phyloP scores from a whole-genome alignment of 371 early-diverging fungal genomes.

The Mortierella sp. region DNA sequence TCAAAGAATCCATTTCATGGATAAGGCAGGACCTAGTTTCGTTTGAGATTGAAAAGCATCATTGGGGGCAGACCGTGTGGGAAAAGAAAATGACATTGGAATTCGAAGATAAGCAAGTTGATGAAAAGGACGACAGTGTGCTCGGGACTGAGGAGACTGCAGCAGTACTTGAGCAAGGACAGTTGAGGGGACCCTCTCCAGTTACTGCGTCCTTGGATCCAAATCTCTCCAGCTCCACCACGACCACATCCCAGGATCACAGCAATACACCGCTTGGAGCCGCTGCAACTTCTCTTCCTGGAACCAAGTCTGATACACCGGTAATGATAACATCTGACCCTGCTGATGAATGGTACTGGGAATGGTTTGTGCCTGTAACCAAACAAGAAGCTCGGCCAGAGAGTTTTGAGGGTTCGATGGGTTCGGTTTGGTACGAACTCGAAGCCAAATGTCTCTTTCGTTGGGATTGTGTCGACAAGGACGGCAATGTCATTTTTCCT shows the following conservation, averaged over 20 bases:
- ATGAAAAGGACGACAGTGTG: slow-evolving; percentile 12
- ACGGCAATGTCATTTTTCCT: slow-evolving; percentile 7
- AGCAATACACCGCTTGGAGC: not conserved
- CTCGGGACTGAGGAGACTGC: not conserved
- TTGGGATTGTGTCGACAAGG: slow-evolving; percentile 38
- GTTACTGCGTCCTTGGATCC: slow-evolving; percentile 4
- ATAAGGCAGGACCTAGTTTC: slow-evolving; percentile 41
- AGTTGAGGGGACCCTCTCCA: slow-evolving; percentile 11
- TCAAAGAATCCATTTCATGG: slow-evolving; percentile 51
- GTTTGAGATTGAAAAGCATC: slow-evolving; percentile 39
- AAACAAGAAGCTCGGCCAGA: slow-evolving; percentile 41
- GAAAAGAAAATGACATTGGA: slow-evolving; percentile 33
- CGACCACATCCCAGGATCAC: not conserved
- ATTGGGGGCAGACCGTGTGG: slow-evolving; percentile 48
- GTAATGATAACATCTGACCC: not conserved
- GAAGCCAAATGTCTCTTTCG: slow-evolving; percentile 52
- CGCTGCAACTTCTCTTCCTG: not conserved
- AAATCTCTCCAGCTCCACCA: not conserved
- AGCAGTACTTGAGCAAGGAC: too few species aligned
- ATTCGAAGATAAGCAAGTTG: slow-evolving; percentile 34
- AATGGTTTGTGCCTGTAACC: slow-evolving; percentile 40
- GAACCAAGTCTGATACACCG: not conserved
- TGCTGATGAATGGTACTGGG: slow-evolving; percentile 51
- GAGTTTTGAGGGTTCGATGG: slow-evolving; percentile 51
- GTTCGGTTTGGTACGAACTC: slow-evolving; percentile 50